Evolutionary conservation across 2,329 filamentous ascomycete species (phyloP), one percentile per base, ranked within the genome.

Genomic region (Calonectria montana): DNA sequence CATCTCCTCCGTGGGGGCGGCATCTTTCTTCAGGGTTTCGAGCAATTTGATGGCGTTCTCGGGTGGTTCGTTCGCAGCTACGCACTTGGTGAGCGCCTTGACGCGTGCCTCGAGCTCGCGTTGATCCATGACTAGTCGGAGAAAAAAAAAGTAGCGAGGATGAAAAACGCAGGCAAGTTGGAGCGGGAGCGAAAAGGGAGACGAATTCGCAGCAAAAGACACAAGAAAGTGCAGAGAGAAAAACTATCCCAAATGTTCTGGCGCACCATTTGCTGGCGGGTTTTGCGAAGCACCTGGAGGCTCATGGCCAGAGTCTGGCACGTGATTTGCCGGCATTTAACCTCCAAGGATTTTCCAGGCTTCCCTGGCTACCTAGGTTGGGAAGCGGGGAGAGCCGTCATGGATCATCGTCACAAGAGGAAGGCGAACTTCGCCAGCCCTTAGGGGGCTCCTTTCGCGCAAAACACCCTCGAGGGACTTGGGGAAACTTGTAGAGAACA

Each of bases 1-100:
- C 78, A 98, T 90, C 77, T 98, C 95, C 85, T 99, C 97, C 3
- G 94, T 97, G 12, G 96, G 94, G 57, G 91, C 90, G 41, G 96
- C 92, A 73, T 94, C 94, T 79, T 92, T 92, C 85, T 96, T 94
- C 45, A 98, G 88, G 63, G 92, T 91, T 79, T 93, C 92, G 65
- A 99, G 87, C 73, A 98, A 88, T 65, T 89, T 88, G 67, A 97
- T 87, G 63, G 97, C 89, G 72, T 91, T 93, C 47, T 92, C 85
- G 29, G 94, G 81, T 5, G 95, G 91, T 80, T 97, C 94, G 80
- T 94, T 94, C 69, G 92, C 91, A 57, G 88, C 87, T 50, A 94
- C 88, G 27, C 94, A 94, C 86, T 97, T 98, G 78, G 90, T 91
- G 80, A 98, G 89, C 81, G 93, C 91, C 85, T 94, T 93, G 80